phyloP scores from a whole-genome alignment of 257 asterid genomes.

The Capsicum pubescens region DNA sequence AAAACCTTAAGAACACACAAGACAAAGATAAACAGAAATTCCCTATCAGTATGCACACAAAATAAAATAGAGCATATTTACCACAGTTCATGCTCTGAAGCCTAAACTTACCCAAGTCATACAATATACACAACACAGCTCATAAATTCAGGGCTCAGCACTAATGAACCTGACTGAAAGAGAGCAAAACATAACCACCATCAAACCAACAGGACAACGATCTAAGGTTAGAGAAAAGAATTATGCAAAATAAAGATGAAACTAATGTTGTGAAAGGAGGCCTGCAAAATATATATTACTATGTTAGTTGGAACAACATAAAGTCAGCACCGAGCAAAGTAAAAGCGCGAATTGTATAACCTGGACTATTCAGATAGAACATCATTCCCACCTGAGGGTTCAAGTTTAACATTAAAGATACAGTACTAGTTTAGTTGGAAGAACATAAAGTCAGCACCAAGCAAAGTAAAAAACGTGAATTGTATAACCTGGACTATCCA shows the following conservation, averaged over 20 bases:
- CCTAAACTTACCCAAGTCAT: slow-evolving; percentile 15
- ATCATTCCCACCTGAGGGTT: slow-evolving; percentile 23
- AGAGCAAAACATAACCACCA: background rate
- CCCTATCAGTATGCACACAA: background rate
- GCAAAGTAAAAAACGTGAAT: background rate
- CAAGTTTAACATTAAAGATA: background rate
- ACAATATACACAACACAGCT: background rate
- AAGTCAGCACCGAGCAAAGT: background rate
- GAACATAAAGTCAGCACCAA: background rate
- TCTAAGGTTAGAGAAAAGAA: background rate
- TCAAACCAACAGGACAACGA: background rate
- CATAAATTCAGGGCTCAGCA: background rate
- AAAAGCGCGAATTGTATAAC: background rate
- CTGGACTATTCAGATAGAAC: background rate
- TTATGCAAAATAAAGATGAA: background rate
- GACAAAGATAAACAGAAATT: slow-evolving; percentile 10
- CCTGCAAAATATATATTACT: background rate
- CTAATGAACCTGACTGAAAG: slow-evolving; percentile 10
- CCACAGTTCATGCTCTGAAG: slow-evolving; percentile 10
- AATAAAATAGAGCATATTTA: background rate
- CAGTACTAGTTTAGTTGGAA: background rate
- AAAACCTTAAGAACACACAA: slow-evolving; percentile 49
- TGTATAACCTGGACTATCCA: background rate
- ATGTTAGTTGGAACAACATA: background rate
- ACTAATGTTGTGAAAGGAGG: background rate